Base-by-base conservation (phyloP, 108 stramenopile genomes). In the Fistulifera pelliculosa region DNA sequence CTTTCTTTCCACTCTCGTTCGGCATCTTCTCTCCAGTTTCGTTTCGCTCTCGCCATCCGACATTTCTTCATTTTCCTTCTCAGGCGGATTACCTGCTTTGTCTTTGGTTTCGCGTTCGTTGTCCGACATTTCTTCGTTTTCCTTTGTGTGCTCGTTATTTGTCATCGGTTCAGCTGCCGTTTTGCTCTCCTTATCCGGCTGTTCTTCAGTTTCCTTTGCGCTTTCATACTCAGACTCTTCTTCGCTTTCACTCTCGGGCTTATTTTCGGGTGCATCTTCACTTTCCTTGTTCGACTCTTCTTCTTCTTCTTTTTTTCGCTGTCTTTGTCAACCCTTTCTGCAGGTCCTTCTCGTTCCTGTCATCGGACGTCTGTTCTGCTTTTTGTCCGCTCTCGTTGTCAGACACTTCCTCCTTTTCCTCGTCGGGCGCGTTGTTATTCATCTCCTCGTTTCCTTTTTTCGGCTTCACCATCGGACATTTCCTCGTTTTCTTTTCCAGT, bases 401-500 rank as follows among this genome's bases (percentile, higher is more conserved):
- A 11, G 11, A 13, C 40, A 13, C 14, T 14, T 41, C 14, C 40
- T 41, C 14, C 40, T 41, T 41, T 14, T 41, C 14, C 40, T 41
- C 14, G 12, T 41, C 14, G 12, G 11, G 11, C 40, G 11, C 14
- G 12, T 41, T 41, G 12, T 41, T 41, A 11, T 41, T 41, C 40
- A 13, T 41, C 40, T 41, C 14, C 40, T 41, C 14, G 12, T 41
- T 41, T 14, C 14, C 14, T 14, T 41, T 41, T 14, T 41, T 41
- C 40, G 11, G 11, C 40, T 41, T 41, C 40, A 13, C 14, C 40
- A 13, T 41, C 40, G 11, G 11, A 11, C 14, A 13, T 14, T 41
- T 41, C 40, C 14, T 41, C 40, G 11, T 41, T 14, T 41, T 41
- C 40, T 41, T 41, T 45, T 45, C 44, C 44, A 45, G 44, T 45